Evolutionary conservation across 805 yeast species (phyloP), one percentile per base, ranked within the genome.

Genomic region (Metschnikowia anglica): DNA sequence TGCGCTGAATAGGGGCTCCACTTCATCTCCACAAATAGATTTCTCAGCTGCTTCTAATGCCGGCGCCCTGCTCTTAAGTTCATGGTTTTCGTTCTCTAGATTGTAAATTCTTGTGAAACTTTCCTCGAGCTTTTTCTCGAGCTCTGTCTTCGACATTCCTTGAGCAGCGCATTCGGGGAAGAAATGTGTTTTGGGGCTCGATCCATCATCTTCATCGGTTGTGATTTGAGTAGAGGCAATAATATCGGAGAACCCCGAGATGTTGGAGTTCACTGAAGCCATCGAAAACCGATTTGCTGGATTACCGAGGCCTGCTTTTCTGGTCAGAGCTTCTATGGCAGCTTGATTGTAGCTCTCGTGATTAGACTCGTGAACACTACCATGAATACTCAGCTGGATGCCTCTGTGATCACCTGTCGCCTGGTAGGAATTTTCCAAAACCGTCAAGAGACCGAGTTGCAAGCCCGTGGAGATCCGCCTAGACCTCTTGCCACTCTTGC

Each of bases 211-310:
- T 28, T 54, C 60, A 35, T 55, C 60, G 7, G 66, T 65, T 36
- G 50, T 83, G 54, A 49, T 75, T 52, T 54, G 74, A 60, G 63
- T 72, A 53, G 68, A 77, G 72, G 55, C 74, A 57, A 39, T 74
- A 51, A 37, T 75, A 66, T 48, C 81, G 62, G 62, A 79, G 55
- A 47, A 61, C 62, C 64, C 84, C 65, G 58, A 72, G 52, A 43
- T 60, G 54, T 46, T 85, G 44, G 63, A 84, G 62, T 53, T 74
- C 69, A 47, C 71, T 42, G 59, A 85, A 56, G 37, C 76, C 69
- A 68, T 48, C 7, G 87, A 77, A 44, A 76, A 80, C 34, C 82
- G 75, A 43, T 78, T 83, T 13, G 75, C 73, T 40, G 74, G 68
- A 7, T 34, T 44, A 13, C 52, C 44, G 8, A 48, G 18, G 17